Percentiles rank a stretch among this genome's conserved stretches.
Evolutionary conservation across 257 asterid genomes (phyloP).

Genomic region (Salvia splendens): DNA sequence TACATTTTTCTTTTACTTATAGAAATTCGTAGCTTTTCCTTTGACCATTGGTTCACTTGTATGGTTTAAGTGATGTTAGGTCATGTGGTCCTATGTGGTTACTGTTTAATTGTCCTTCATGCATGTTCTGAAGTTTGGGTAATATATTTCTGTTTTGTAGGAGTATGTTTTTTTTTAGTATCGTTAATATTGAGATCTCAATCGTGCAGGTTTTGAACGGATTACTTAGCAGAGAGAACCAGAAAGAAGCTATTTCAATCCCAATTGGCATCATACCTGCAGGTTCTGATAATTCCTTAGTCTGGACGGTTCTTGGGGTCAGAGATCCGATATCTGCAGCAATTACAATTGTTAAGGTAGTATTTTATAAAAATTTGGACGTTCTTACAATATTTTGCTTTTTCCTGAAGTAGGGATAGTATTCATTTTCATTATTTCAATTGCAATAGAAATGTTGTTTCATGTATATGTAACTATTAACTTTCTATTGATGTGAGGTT

Average conservation of each 20-base stretch:
- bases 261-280: conserved; percentile 99
- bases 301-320: conserved; percentile 98
- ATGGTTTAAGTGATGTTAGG: conserved; percentile 5
- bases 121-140: neutral
- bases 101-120: neutral
- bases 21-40: conserved; percentile 13
- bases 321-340: conserved; percentile 98
- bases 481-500: neutral
- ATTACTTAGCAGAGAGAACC: conserved; percentile 88
- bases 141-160: neutral
- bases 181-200: conserved; percentile 15
- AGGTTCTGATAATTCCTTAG: conserved; percentile 97
- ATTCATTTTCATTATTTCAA: conserved; percentile 1
- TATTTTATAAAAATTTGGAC: neutral
- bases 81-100: neutral
- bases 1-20: neutral
- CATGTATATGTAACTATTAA: neutral
- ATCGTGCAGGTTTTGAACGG: conserved; percentile 88
- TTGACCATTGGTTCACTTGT: conserved; percentile 8
- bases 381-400: conserved; percentile 19
- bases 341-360: conserved; percentile 87
- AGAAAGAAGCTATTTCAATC: conserved; percentile 89
- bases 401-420: conserved; percentile 13
- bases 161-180: conserved; percentile 10
- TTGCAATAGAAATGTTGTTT: conserved; percentile 6